Conservation (phyloP, 495 filamentous ascomycete genomes). For the Neurospora intermedia region DNA sequence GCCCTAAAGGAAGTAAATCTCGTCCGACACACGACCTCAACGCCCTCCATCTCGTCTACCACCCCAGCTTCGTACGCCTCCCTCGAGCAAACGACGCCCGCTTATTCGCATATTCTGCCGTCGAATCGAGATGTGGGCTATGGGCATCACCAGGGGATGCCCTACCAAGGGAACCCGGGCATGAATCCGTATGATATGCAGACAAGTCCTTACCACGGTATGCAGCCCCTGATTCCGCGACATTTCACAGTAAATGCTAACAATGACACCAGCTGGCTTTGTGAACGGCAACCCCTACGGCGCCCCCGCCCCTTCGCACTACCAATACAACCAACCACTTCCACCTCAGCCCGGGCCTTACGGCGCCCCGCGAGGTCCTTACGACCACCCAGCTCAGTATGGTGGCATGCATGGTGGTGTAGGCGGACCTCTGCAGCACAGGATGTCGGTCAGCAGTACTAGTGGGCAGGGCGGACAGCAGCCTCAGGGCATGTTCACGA, state of each 20-base stretch:
- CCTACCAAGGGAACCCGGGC: conserved; percentile 8
- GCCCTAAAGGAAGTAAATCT: conserved; percentile 87
- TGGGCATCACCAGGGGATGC: conserved; percentile 9
- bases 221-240: neutral
- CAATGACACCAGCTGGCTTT: conserved; percentile 3
- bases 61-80: conserved; percentile 24
- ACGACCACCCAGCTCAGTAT: conserved; percentile 7
- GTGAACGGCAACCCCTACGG: conserved; percentile 11
- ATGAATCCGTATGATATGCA: conserved; percentile 18
- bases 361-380: conserved; percentile 13
- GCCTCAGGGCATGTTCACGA: conserved; percentile 84
- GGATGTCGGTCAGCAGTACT: conserved; percentile 23
- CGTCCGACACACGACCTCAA: conserved; percentile 76
- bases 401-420: conserved; percentile 1
- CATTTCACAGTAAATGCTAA: neutral
- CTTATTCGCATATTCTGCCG: conserved; percentile 25
- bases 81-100: conserved; percentile 22
- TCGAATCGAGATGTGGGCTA: conserved; percentile 20
- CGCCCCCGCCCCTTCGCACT: conserved; percentile 16
- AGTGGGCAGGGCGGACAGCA: conserved; percentile 11
- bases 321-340: conserved; percentile 16
- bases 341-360: conserved; percentile 10
- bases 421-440: conserved; percentile 7
- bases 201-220: conserved; percentile 14
- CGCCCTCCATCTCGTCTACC: conserved; percentile 80